Percentiles rank a stretch among this genome's conserved stretches.
These are phyloP conservation scores for Barnettozyma sp. DNA, from an alignment of 805 yeast species.

Conservation along the genomic window DNA sequence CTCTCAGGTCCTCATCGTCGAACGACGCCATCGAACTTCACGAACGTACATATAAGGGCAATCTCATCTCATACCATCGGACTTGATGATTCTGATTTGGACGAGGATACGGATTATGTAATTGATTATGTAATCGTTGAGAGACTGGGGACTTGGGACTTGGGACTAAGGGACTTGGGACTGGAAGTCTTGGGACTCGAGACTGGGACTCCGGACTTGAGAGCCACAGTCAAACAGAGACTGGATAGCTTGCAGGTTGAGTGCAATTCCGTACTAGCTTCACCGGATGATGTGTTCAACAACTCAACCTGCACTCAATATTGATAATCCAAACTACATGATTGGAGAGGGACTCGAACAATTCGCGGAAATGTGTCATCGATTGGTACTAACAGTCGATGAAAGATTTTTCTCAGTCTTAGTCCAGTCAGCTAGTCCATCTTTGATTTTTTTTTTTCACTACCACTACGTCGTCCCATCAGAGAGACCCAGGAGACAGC, in stretches of 20 bases:
- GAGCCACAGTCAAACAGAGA: too few species aligned
- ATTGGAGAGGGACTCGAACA: not conserved
- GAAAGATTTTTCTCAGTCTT: not conserved
- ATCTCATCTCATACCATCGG: too few species aligned
- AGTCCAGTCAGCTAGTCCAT: too few species aligned
- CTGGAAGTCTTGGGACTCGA: too few species aligned
- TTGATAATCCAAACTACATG: slow-evolving; percentile 1
- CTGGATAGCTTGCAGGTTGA: too few species aligned
- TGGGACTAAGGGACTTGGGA: too few species aligned
- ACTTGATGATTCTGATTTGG: not conserved
- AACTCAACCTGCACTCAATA: too few species aligned
- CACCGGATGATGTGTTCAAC: too few species aligned
- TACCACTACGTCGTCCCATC: not conserved
- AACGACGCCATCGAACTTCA: slow-evolving; percentile 1
- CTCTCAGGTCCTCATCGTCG: slow-evolving; percentile 1
- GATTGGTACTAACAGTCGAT: slow-evolving; percentile 1
- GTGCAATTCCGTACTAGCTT: too few species aligned
- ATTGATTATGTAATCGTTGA: not conserved
- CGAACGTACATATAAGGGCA: too few species aligned
- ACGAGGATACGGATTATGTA: not conserved
- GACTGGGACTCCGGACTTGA: too few species aligned
- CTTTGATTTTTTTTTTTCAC: slow-evolving; percentile 2
- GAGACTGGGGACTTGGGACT: too few species aligned
- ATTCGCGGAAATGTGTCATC: slow-evolving; percentile 6
- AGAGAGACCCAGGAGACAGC: not conserved